These are phyloP conservation scores for Pseudogymnoascus sp. DNA, from an alignment of 2,329 filamentous ascomycete species.

Conservation along the genomic window DNA sequence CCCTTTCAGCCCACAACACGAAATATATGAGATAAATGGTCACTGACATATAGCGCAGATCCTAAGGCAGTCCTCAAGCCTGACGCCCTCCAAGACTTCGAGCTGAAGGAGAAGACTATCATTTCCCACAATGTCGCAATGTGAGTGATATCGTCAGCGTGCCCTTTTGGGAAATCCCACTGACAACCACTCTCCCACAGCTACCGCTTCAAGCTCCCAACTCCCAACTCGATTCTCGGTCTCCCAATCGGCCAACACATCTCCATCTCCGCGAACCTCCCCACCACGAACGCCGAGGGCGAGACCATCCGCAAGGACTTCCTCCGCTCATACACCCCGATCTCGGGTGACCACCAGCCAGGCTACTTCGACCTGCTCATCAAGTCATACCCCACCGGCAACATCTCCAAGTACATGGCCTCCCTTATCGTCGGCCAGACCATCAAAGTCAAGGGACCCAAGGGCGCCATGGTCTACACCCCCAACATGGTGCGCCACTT, in stretches of 20 bases:
- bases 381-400: slow-evolving; percentile 95
- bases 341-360: slow-evolving; percentile 79
- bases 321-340: slow-evolving; percentile 85
- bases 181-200: slow-evolving; percentile 33
- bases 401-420: slow-evolving; percentile 92
- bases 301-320: slow-evolving; percentile 62
- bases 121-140: slow-evolving; percentile 98
- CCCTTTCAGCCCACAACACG: not conserved
- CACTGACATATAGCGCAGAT: not conserved
- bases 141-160: slow-evolving; percentile 39
- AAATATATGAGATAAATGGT: not conserved
- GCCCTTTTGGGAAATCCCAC: slow-evolving; percentile 11
- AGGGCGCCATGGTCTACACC: slow-evolving; percentile 95
- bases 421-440: slow-evolving; percentile 74
- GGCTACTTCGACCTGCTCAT: slow-evolving; percentile 95
- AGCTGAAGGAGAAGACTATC: slow-evolving; percentile 88
- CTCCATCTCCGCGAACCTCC: slow-evolving; percentile 75
- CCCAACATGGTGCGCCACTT: slow-evolving; percentile 96
- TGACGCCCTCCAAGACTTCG: slow-evolving; percentile 81
- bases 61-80: slow-evolving; percentile 79
- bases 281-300: slow-evolving; percentile 52
- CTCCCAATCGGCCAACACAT: slow-evolving; percentile 99
- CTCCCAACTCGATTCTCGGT: slow-evolving; percentile 73
- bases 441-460: slow-evolving; percentile 88
- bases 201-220: slow-evolving; percentile 88